Evolutionary conservation across 129 eudicot species (phyloP).

Genomic region (Arctium lappa): DNA sequence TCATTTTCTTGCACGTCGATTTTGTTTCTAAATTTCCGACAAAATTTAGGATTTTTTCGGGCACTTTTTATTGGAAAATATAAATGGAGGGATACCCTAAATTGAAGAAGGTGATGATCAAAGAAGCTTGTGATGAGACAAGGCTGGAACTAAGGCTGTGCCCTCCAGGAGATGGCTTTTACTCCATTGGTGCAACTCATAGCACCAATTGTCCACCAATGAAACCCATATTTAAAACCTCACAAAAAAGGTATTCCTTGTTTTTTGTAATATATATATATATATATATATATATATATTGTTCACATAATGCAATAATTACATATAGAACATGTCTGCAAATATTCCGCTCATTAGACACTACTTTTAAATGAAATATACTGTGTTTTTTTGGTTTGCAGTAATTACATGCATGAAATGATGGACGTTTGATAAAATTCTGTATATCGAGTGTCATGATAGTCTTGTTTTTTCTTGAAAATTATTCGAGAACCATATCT

Average conservation of each 20-base stretch:
- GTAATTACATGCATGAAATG: neutral
- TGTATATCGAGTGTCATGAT: neutral
- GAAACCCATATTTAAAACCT: slow-evolving; percentile 28
- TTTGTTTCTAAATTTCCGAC: neutral
- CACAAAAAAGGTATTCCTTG: slow-evolving; percentile 46
- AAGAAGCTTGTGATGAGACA: slow-evolving; percentile 42
- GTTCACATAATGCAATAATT: neutral
- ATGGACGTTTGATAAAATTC: neutral
- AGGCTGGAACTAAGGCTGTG: slow-evolving; percentile 61
- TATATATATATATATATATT: neutral
- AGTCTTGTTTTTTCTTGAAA: neutral
- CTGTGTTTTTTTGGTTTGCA: neutral
- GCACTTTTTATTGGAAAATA: neutral
- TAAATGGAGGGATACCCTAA: slow-evolving; percentile 32
- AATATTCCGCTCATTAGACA: neutral
- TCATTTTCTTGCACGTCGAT: neutral
- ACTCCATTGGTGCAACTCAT: slow-evolving; percentile 15
- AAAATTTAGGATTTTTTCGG: neutral
- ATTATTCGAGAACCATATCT: neutral
- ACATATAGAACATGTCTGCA: neutral
- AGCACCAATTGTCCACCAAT: slow-evolving; percentile 25
- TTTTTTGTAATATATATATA: neutral
- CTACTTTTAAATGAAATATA: neutral
- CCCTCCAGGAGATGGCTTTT: slow-evolving; percentile 51
- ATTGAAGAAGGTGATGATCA: slow-evolving; percentile 14